Evolutionary conservation across 2,329 filamentous ascomycete species (phyloP).

Genomic region (Alternaria angustiovoidea): DNA sequence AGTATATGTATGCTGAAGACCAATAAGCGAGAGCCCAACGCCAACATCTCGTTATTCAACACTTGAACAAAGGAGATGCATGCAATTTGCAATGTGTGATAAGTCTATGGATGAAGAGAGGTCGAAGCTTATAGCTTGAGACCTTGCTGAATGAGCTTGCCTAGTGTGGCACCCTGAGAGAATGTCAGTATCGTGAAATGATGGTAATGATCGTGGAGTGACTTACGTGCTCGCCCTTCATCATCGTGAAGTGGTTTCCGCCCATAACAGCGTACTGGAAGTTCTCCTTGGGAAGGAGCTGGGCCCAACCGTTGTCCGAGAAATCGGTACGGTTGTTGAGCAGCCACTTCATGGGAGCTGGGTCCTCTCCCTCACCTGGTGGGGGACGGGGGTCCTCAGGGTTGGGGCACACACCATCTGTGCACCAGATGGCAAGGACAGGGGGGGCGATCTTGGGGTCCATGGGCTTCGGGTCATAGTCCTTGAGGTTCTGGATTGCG

Average conservation of each 20-base stretch:
- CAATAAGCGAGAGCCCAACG: constrained; percentile 26
- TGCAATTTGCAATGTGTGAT: constrained; percentile 31
- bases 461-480: constrained; percentile 72
- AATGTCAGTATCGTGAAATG: constrained; percentile 32
- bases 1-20: constrained; percentile 17
- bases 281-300: constrained; percentile 68
- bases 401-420: constrained; percentile 74
- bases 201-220: not conserved
- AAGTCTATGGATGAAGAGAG: constrained; percentile 19
- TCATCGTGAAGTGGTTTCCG: constrained; percentile 80
- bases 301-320: constrained; percentile 73
- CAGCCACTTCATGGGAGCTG: constrained; percentile 68
- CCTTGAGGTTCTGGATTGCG: constrained; percentile 72
- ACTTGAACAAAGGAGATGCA: constrained; percentile 47
- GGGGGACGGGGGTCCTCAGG: constrained; percentile 71
- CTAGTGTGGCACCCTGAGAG: constrained; percentile 48
- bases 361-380: constrained; percentile 65
- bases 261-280: constrained; percentile 72
- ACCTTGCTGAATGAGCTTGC: constrained; percentile 56
- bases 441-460: constrained; percentile 66
- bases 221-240: constrained; percentile 67
- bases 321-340: constrained; percentile 78
- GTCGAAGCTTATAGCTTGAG: constrained; percentile 40
- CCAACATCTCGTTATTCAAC: constrained; percentile 45
- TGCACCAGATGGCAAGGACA: constrained; percentile 74